Percentiles rank a stretch among this genome's conserved stretches.
Conservation (phyloP, 192 early-diverging fungal genomes). For the Backusella sp. region DNA sequence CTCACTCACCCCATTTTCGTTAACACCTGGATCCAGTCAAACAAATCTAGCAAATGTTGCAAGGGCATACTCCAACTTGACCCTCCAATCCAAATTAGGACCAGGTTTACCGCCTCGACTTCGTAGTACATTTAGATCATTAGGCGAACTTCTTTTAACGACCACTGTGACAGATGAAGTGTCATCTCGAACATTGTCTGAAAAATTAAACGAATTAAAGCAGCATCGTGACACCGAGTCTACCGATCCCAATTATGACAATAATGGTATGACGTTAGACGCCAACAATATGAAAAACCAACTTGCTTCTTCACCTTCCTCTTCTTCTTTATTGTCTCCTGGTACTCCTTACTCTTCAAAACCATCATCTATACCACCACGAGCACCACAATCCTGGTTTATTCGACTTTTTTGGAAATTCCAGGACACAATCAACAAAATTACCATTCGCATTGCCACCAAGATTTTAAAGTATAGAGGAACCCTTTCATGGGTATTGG, state of each 20-base stretch:
- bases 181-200: not conserved
- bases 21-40: conserved; percentile 11
- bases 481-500: conserved; percentile 8
- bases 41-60: conserved; percentile 9
- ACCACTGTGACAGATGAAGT: not conserved
- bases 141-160: conserved; percentile 6
- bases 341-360: not conserved
- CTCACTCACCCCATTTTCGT: conserved; percentile 9
- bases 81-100: conserved; percentile 8
- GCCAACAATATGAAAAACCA: not conserved
- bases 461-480: not conserved
- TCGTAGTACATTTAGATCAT: not conserved
- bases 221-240: not conserved
- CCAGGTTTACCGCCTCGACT: not conserved
- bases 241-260: not conserved
- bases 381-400: not conserved
- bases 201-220: not conserved
- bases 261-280: not conserved
- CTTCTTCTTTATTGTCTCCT: not conserved
- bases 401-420: not conserved
- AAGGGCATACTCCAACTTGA: not conserved
- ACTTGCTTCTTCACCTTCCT: not conserved
- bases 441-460: not conserved
- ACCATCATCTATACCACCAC: not conserved
- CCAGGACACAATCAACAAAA: not conserved